These are phyloP conservation scores for Tephrocybe sp. DNA, from an alignment of 768 basidiomycete species.

Conservation along the genomic window DNA sequence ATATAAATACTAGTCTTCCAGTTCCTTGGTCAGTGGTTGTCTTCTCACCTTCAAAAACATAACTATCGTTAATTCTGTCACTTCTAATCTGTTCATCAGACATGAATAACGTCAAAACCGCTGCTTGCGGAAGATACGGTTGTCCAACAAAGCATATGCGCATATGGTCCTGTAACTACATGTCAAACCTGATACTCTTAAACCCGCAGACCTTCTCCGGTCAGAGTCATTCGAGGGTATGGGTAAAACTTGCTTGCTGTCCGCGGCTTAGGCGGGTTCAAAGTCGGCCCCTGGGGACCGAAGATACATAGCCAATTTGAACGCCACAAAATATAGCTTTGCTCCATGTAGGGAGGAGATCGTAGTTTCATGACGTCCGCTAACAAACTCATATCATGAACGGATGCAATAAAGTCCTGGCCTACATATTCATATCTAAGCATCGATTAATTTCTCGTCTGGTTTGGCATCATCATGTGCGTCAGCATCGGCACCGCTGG, in stretches of 20 bases:
- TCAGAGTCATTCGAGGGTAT: neutral
- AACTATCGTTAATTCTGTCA: neutral
- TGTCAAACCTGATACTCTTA: conserved; percentile 9
- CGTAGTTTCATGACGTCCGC: conserved; percentile 8
- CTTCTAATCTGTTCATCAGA: conserved; percentile 5
- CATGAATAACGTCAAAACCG: conserved; percentile 7
- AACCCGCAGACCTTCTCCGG: conserved; percentile 9
- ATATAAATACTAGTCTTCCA: neutral
- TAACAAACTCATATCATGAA: conserved; percentile 9
- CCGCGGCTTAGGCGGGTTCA: neutral
- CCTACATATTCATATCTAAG: conserved; percentile 32
- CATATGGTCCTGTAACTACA: conserved; percentile 3
- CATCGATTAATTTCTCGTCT: conserved; percentile 66
- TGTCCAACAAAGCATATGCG: conserved; percentile 1
- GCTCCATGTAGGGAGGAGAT: neutral
- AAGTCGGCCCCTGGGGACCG: neutral
- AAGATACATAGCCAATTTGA: neutral
- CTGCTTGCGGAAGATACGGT: conserved; percentile 7
- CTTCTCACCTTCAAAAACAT: conserved; percentile 6
- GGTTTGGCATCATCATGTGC: conserved; percentile 36
- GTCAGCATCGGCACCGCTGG: conserved; percentile 48
- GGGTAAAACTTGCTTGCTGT: conserved; percentile 2
- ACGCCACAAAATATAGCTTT: conserved; percentile 11
- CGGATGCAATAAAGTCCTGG: conserved; percentile 13
- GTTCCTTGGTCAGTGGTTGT: conserved; percentile 3